Evolutionary conservation across 1,139 yeast species (phyloP).

Genomic region (Diutina siamensis): DNA sequence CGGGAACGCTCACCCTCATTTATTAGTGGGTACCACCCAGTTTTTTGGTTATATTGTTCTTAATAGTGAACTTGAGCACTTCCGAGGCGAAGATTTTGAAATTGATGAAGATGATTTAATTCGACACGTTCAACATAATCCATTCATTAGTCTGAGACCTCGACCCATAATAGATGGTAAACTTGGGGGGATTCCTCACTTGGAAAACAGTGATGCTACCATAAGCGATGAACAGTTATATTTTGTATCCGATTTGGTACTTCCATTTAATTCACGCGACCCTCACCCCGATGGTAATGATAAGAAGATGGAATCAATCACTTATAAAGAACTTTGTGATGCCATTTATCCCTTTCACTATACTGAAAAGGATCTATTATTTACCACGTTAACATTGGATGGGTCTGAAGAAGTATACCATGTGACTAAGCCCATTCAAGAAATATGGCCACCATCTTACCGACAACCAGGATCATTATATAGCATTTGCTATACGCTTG

Average conservation of each 20-base stretch:
- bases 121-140: background rate
- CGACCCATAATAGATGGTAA: background rate
- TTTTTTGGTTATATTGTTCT: conserved; percentile 3
- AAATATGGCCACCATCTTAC: conserved; percentile 2
- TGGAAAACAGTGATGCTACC: background rate
- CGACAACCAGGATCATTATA: background rate
- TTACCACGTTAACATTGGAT: background rate
- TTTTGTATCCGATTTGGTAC: conserved; percentile 2
- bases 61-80: background rate
- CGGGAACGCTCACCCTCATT: background rate
- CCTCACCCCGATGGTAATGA: background rate
- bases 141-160: background rate
- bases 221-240: background rate
- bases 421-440: background rate
- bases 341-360: conserved; percentile 1
- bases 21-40: background rate
- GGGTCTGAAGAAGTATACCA: background rate
- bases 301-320: background rate
- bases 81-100: background rate
- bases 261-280: background rate
- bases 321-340: conserved; percentile 1
- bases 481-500: conserved; percentile 1
- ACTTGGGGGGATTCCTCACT: conserved; percentile 2
- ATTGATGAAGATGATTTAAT: background rate
- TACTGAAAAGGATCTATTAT: background rate